Evolutionary conservation across 305 asterid genomes (phyloP).

Genomic region (Plantago coronopus): DNA sequence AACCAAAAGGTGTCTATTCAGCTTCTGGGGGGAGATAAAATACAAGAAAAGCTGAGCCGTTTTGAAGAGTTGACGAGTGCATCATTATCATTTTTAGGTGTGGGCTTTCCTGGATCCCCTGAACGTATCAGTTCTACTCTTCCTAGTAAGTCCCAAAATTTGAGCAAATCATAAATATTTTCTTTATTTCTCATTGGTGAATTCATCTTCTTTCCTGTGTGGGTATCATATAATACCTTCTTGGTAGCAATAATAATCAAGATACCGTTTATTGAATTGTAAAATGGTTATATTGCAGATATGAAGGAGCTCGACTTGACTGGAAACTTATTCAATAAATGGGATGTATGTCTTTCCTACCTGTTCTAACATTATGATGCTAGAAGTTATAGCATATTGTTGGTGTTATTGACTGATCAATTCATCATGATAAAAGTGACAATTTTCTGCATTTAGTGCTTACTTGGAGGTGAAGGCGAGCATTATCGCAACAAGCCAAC

Average conservation of each 20-base stretch:
- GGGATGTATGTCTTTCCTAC: slow-evolving; percentile 60
- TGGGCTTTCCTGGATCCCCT: slow-evolving; percentile 58
- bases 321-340: slow-evolving; percentile 69
- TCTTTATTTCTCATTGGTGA: slow-evolving; percentile 1
- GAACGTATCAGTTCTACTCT: slow-evolving; percentile 42
- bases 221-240: slow-evolving; percentile 6
- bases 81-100: slow-evolving; percentile 71
- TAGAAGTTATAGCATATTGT: neutral
- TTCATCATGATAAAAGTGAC: neutral
- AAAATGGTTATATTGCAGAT: slow-evolving; percentile 45
- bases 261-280: slow-evolving; percentile 22
- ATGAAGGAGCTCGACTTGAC: slow-evolving; percentile 92
- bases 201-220: slow-evolving; percentile 3
- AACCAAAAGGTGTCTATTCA: slow-evolving; percentile 76
- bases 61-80: slow-evolving; percentile 81
- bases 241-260: slow-evolving; percentile 3
- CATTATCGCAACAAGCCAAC: too few relatives aligned
- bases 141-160: slow-evolving; percentile 53
- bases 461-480: neutral
- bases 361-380: slow-evolving; percentile 16
- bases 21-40: slow-evolving; percentile 77
- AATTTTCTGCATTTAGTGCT: neutral
- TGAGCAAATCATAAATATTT: slow-evolving; percentile 11
- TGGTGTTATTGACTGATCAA: slow-evolving; percentile 5
- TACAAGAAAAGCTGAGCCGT: slow-evolving; percentile 74